Conservation (phyloP, 805 yeast species). For the Kuraishia cidri region DNA sequence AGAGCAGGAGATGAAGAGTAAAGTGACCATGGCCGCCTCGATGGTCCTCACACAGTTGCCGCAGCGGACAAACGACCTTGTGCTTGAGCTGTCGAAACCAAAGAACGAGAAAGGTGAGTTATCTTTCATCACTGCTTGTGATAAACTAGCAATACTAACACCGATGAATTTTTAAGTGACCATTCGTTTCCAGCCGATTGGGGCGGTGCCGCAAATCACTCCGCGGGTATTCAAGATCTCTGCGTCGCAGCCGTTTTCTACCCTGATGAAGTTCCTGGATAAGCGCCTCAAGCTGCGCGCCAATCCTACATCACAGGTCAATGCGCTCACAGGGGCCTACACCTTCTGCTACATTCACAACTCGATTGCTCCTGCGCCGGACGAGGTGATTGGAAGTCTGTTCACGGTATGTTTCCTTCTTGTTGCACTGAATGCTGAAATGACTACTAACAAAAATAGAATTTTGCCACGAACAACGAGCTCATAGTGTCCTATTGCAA, state of each 20-base stretch:
- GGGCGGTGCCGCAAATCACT: slow-evolving; percentile 39
- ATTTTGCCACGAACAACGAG: slow-evolving; percentile 26
- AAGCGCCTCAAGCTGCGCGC: slow-evolving; percentile 20
- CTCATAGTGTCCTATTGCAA: slow-evolving; percentile 35
- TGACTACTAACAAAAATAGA: slow-evolving; percentile 5
- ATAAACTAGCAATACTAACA: too few species aligned
- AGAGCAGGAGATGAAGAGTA: slow-evolving; percentile 11
- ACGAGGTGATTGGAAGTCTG: slow-evolving; percentile 29
- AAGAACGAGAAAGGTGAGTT: slow-evolving; percentile 2
- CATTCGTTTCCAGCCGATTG: slow-evolving; percentile 51
- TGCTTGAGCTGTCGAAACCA: slow-evolving; percentile 9
- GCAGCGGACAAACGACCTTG: slow-evolving; percentile 10
- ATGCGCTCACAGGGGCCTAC: slow-evolving; percentile 7
- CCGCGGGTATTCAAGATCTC: slow-evolving; percentile 45
- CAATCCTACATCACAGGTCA: slow-evolving; percentile 2
- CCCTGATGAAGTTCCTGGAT: slow-evolving; percentile 33
- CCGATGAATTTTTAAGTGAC: slow-evolving; percentile 19
- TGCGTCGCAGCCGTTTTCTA: slow-evolving; percentile 33
- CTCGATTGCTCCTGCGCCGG: slow-evolving; percentile 35
- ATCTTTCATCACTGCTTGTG: neutral
- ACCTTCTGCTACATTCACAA: slow-evolving; percentile 35
- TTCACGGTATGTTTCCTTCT: slow-evolving; percentile 11
- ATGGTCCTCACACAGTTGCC: slow-evolving; percentile 14
- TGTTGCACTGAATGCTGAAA: neutral
- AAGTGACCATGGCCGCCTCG: slow-evolving; percentile 20